phyloP scores from a whole-genome alignment of 495 filamentous ascomycete species.

The Hypoxylon perforatum region DNA sequence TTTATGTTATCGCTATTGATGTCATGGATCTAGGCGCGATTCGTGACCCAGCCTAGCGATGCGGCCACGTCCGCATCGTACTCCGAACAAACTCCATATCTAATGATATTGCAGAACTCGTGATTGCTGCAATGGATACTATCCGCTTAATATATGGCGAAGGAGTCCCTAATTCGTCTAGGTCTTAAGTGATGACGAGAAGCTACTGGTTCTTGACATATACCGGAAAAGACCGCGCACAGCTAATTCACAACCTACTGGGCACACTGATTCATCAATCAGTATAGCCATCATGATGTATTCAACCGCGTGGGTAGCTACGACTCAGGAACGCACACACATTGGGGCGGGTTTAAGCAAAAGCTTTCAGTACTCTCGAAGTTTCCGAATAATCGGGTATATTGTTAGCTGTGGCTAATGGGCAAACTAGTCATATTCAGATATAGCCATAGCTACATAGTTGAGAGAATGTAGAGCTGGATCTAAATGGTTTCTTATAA shows the following conservation, averaged over 20 bases:
- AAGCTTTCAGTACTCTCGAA: too few species aligned
- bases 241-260: background rate
- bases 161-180: background rate
- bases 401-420: background rate
- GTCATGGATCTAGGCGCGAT: conserved; percentile 22
- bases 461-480: background rate
- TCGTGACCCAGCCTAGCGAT: conserved; percentile 18
- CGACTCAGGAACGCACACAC: background rate
- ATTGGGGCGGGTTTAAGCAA: background rate
- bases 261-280: conserved; percentile 11
- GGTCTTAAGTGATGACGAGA: conserved; percentile 6
- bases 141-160: background rate
- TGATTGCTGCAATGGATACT: background rate
- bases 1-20: conserved; percentile 8
- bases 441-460: background rate
- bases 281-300: background rate
- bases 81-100: conserved; percentile 19
- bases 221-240: background rate
- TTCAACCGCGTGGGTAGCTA: conserved; percentile 1
- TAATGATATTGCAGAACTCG: conserved; percentile 12
- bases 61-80: conserved; percentile 10
- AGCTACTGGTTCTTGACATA: background rate
- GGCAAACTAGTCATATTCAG: background rate
- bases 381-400: background rate
- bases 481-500: background rate